These are phyloP conservation scores for Starmerella vitae DNA, from an alignment of 805 yeast genomes.

Conservation along the genomic window DNA sequence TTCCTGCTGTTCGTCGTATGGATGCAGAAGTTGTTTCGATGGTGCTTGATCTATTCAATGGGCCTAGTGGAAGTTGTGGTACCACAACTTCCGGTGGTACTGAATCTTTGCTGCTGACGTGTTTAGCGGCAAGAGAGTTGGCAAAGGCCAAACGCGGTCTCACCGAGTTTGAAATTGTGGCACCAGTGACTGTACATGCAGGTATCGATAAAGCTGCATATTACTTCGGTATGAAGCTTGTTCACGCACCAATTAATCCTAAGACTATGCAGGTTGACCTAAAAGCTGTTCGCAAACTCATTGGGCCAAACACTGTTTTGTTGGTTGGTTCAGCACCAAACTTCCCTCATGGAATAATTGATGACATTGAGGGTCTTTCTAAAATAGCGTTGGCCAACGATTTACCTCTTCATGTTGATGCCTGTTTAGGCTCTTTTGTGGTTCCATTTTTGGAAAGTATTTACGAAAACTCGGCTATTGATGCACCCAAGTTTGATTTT, in stretches of 20 bases:
- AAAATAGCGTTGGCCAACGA: slow-evolving; percentile 46
- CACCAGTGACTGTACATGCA: slow-evolving; percentile 86
- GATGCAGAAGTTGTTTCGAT: slow-evolving; percentile 88
- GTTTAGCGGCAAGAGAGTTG: slow-evolving; percentile 74
- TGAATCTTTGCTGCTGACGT: slow-evolving; percentile 75
- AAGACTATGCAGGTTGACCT: slow-evolving; percentile 54
- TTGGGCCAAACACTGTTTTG: slow-evolving; percentile 68
- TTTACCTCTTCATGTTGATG: slow-evolving; percentile 91
- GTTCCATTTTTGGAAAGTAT: slow-evolving; percentile 64
- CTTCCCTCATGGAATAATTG: slow-evolving; percentile 92
- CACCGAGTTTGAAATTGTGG: slow-evolving; percentile 67
- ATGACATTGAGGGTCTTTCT: slow-evolving; percentile 66
- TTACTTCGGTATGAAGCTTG: slow-evolving; percentile 75
- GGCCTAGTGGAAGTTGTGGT: slow-evolving; percentile 64
- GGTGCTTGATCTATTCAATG: slow-evolving; percentile 71
- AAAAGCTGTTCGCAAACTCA: slow-evolving; percentile 44
- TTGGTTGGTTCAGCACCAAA: slow-evolving; percentile 92
- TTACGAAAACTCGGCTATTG: slow-evolving; percentile 31
- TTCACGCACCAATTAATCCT: slow-evolving; percentile 65
- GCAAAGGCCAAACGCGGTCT: slow-evolving; percentile 42
- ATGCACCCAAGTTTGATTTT: slow-evolving; percentile 61
- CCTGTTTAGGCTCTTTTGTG: slow-evolving; percentile 87
- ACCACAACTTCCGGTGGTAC: slow-evolving; percentile 91
- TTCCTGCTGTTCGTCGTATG: slow-evolving; percentile 93
- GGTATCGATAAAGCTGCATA: slow-evolving; percentile 87